Percentiles rank a stretch among this genome's conserved stretches.
Conservation (phyloP, 2,329 filamentous ascomycete species). For the Diaporthe caulivora region DNA sequence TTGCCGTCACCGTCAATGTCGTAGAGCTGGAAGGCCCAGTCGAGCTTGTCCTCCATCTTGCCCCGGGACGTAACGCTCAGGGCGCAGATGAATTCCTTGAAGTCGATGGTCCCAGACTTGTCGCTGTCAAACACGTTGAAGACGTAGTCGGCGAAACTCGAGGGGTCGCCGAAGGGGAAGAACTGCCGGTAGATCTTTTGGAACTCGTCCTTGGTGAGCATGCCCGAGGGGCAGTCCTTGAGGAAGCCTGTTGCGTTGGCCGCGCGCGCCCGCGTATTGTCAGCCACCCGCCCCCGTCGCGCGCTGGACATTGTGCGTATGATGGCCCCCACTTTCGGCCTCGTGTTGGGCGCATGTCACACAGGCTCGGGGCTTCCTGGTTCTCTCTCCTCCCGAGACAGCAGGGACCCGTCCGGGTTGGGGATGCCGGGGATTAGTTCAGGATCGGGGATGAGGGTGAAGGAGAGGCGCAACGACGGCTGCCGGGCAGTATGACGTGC, state of each 20-base stretch:
- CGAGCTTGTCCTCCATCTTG: conserved; percentile 99
- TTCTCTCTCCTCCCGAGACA: not conserved
- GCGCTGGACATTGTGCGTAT: not conserved
- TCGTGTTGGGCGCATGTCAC: conserved; percentile 13
- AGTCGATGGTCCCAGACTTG: conserved; percentile 97
- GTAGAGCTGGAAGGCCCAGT: conserved; percentile 99
- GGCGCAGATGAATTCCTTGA: conserved; percentile 99
- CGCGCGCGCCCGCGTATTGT: conserved; percentile 27
- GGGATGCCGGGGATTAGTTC: not conserved
- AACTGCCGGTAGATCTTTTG: conserved; percentile 99
- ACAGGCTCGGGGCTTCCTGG: not conserved
- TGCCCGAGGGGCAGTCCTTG: conserved; percentile 97
- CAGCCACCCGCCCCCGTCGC: not conserved
- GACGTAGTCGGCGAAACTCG: conserved; percentile 97
- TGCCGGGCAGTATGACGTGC: not conserved
- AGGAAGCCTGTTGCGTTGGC: conserved; percentile 79
- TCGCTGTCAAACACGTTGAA: conserved; percentile 99
- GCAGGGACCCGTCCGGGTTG: not conserved
- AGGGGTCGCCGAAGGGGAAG: conserved; percentile 98
- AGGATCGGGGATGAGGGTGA: conserved; percentile 7
- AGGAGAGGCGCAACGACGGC: not conserved
- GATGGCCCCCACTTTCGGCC: not conserved
- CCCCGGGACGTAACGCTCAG: conserved; percentile 96
- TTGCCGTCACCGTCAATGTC: conserved; percentile 99
- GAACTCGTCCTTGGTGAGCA: conserved; percentile 98